Conservation (phyloP, 768 basidiomycete species). For the Podaxis mareebaensis region DNA sequence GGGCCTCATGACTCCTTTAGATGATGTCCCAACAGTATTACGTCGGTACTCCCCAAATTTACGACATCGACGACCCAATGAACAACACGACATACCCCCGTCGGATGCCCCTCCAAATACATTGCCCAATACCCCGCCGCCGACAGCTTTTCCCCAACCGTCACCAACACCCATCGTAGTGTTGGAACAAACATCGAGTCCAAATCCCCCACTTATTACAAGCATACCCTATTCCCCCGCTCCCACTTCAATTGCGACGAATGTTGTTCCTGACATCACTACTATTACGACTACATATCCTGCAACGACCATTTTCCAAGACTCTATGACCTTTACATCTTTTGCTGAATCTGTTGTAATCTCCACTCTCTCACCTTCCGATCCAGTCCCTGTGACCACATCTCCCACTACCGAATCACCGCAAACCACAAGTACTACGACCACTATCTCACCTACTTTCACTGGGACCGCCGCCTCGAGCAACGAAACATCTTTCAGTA, state of each 20-base stretch:
- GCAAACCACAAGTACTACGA: constrained; percentile 1
- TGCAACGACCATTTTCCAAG: constrained; percentile 38
- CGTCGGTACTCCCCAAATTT: neutral
- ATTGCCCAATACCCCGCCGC: neutral
- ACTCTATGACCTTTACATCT: constrained; percentile 42
- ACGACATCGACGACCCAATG: constrained; percentile 12
- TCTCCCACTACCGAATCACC: constrained; percentile 3
- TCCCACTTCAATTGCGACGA: neutral
- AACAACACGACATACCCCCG: neutral
- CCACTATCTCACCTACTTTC: constrained; percentile 22
- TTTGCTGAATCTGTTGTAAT: constrained; percentile 36
- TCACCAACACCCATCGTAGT: constrained; percentile 1
- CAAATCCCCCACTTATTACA: constrained; percentile 8
- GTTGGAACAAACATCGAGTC: constrained; percentile 6
- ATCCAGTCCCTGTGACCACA: constrained; percentile 19
- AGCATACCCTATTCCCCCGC: constrained; percentile 2
- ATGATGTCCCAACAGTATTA: neutral
- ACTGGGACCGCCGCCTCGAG: constrained; percentile 25
- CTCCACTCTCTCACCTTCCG: constrained; percentile 21
- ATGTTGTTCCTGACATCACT: neutral
- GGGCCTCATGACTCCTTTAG: constrained; percentile 7
- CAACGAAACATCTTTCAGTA: constrained; percentile 24
- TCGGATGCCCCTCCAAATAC: neutral
- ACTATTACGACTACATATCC: constrained; percentile 37
- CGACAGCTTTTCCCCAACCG: neutral